Conservation (phyloP, 2,329 filamentous ascomycete genomes). For the Beauveria bassiana region DNA sequence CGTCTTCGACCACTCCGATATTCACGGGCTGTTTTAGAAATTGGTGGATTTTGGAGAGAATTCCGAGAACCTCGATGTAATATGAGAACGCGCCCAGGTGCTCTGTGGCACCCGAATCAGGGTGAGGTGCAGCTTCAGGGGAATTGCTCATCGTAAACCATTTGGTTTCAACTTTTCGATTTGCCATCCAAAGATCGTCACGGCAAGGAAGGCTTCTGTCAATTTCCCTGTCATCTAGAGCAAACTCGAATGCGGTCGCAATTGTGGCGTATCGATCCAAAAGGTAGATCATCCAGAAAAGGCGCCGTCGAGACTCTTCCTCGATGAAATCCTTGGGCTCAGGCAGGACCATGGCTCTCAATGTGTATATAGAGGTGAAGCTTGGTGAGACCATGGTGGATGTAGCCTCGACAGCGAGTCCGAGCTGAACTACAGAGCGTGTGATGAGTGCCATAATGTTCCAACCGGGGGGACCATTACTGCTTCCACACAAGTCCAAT, state of each 20-base stretch:
- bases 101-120: slow-evolving; percentile 61
- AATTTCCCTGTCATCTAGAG: slow-evolving; percentile 81
- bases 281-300: slow-evolving; percentile 94
- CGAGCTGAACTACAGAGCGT: slow-evolving; percentile 79
- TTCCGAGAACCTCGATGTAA: slow-evolving; percentile 83
- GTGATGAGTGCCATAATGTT: slow-evolving; percentile 86
- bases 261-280: slow-evolving; percentile 86
- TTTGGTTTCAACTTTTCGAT: slow-evolving; percentile 74
- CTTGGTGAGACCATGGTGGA: slow-evolving; percentile 71
- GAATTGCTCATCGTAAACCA: slow-evolving; percentile 60
- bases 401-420: slow-evolving; percentile 73
- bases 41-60: slow-evolving; percentile 78
- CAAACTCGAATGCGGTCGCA: slow-evolving; percentile 86
- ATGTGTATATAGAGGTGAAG: slow-evolving; percentile 80
- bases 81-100: slow-evolving; percentile 84
- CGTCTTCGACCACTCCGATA: slow-evolving; percentile 74
- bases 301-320: slow-evolving; percentile 72
- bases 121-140: slow-evolving; percentile 42
- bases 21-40: slow-evolving; percentile 87
- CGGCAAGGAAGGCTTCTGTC: slow-evolving; percentile 80
- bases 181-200: slow-evolving; percentile 78
- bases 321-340: slow-evolving; percentile 82
- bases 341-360: slow-evolving; percentile 75
- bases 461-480: slow-evolving; percentile 87
- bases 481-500: slow-evolving; percentile 74